A percentile compares a stretch with the other conserved stretches of the same genome.
Evolutionary conservation across 2,329 filamentous ascomycete species (phyloP).

Genomic region (Ophiocordyceps sinensis): DNA sequence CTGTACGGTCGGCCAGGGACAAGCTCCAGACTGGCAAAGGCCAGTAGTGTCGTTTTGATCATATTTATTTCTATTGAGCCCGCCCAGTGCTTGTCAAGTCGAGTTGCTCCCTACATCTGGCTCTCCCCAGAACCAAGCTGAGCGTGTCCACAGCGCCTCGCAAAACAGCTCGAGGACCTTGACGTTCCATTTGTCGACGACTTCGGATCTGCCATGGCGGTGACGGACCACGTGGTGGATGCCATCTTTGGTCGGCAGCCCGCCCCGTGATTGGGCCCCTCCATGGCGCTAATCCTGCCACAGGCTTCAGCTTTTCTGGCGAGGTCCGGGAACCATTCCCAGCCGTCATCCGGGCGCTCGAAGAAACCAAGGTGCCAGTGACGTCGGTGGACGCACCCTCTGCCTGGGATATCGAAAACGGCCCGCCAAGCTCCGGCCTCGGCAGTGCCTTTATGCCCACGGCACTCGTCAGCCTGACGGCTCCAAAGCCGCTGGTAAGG

Average conservation of each 20-base stretch:
- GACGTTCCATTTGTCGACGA: conserved; percentile 73
- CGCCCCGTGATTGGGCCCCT: neutral
- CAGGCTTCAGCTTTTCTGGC: conserved; percentile 83
- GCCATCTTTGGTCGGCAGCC: conserved; percentile 65
- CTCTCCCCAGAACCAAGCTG: neutral
- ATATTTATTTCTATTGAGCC: neutral
- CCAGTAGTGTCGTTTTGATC: neutral
- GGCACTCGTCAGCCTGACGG: conserved; percentile 75
- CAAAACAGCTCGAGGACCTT: conserved; percentile 73
- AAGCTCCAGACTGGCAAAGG: too few species aligned
- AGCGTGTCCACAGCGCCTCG: conserved; percentile 45
- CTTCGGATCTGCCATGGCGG: conserved; percentile 50
- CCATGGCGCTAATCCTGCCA: conserved; percentile 1
- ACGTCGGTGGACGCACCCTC: conserved; percentile 87
- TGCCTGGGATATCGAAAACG: conserved; percentile 83
- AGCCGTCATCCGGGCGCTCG: conserved; percentile 61
- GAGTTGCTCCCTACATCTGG: too few species aligned
- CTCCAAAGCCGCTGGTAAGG: conserved; percentile 79
- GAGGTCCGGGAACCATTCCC: conserved; percentile 89
- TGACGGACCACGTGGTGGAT: conserved; percentile 73
- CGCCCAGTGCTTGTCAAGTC: neutral
- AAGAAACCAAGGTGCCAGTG: conserved; percentile 59
- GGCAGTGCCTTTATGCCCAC: conserved; percentile 70
- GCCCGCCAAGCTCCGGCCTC: conserved; percentile 62
- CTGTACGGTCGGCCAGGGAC: neutral